phyloP scores from a whole-genome alignment of 1,139 yeast species.

The Blastobotrys apis region DNA sequence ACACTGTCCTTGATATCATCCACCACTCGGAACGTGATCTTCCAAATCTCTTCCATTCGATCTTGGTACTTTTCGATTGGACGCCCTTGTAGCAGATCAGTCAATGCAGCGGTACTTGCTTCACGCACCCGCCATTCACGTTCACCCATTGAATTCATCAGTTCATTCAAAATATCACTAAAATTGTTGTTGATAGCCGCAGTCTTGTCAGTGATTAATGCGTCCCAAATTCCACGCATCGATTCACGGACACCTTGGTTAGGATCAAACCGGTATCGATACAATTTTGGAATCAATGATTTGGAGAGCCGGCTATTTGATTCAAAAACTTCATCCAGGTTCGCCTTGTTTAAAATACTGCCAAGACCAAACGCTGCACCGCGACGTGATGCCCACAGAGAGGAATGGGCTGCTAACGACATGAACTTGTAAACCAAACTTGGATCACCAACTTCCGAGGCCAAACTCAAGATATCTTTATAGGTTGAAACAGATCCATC shows the following conservation, averaged over 20 bases:
- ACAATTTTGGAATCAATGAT: conserved; percentile 74
- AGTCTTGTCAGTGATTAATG: conserved; percentile 61
- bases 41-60: conserved; percentile 69
- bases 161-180: conserved; percentile 57
- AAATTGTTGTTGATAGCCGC: conserved; percentile 53
- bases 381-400: conserved; percentile 87
- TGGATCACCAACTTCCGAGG: conserved; percentile 95
- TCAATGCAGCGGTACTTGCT: conserved; percentile 74
- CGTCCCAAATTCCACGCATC: conserved; percentile 86
- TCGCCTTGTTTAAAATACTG: conserved; percentile 72
- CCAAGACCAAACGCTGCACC: conserved; percentile 95
- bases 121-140: conserved; percentile 94
- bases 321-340: conserved; percentile 58
- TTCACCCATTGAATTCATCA: conserved; percentile 66
- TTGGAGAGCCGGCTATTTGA: conserved; percentile 52
- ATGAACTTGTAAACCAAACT: conserved; percentile 89
- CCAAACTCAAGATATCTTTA: conserved; percentile 69
- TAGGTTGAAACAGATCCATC: conserved; percentile 88
- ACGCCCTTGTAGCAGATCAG: conserved; percentile 63
- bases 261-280: conserved; percentile 83
- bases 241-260: conserved; percentile 66
- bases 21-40: conserved; percentile 79
- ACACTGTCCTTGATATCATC: conserved; percentile 97
- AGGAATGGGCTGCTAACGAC: conserved; percentile 85
- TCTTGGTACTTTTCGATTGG: conserved; percentile 52